Evolutionary conservation across 1,284 basidiomycete genomes (phyloP), one percentile per base, ranked within the genome.

Genomic region (Heliocybe sulcata): DNA sequence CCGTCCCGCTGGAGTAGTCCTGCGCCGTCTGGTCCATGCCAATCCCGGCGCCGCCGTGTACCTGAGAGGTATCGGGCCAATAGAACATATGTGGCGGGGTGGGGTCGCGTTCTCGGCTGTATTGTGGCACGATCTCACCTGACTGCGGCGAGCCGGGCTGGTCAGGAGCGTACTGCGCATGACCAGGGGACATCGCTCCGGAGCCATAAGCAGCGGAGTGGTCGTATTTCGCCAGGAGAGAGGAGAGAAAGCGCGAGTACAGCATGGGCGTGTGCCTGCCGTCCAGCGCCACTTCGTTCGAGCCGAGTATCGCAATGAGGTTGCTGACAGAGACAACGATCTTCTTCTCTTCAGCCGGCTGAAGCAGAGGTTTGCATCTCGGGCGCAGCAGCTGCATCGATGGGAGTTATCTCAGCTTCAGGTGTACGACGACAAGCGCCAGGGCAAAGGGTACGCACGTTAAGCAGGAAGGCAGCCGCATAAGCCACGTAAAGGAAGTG

Each of bases 391-490:
- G 67, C 79, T 80, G 59, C 27, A 56, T 59, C 51, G 55, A 52
- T 59, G n/a, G 52, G 31, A 12, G 47, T 25, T 22, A 49, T 11
- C 20, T 12, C 16, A 25, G 42, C 10, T 49, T 22, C 19, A 47
- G 45, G 8, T 47, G 9, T 9, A 48, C 45, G 26, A 31, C 6
- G 12, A 31, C 29, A 31, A 31, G 29, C 29, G 29, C 29, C 29
- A 31, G 29, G 29, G 6, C 6, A 31, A 31, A 12, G 6, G 2
- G 16, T 25, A 63, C 76, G 59, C 60, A 82, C 81, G 63, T 82
- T 81, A 42, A 82, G 69, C 16, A 83, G 63, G 62, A 81, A 82
- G 1, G 79, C 81, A 19, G 81, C 78, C 2, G 83, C 81, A 62
- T 83, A 86, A 4, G 82, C 72, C 27, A 83, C 75, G 60, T 77